These are phyloP conservation scores for Linderniella brevidens DNA, from an alignment of 257 asterid genomes.

Conservation along the genomic window DNA sequence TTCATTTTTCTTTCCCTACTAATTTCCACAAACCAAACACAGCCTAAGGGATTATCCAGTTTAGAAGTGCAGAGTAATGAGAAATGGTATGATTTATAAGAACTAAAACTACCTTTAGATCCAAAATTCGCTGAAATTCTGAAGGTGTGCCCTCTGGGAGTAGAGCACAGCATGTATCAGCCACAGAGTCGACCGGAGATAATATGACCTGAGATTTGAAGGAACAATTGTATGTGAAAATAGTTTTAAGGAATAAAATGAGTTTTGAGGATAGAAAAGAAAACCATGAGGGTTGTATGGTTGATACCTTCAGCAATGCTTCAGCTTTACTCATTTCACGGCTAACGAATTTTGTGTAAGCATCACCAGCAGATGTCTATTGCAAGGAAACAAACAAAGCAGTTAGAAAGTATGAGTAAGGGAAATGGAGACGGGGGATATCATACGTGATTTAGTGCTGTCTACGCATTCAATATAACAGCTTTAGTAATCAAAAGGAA, in stretches of 20 bases:
- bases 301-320: slow-evolving; percentile 73
- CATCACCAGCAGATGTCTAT: slow-evolving; percentile 74
- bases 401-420: too few relatives aligned
- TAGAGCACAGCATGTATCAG: slow-evolving; percentile 91
- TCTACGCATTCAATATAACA: too few relatives aligned
- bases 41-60: too few relatives aligned
- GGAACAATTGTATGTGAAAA: slow-evolving; percentile 6
- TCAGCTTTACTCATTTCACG: slow-evolving; percentile 99
- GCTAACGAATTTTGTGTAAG: slow-evolving; percentile 85
- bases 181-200: slow-evolving; percentile 92
- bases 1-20: too few relatives aligned
- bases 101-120: slow-evolving; percentile 55
- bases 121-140: slow-evolving; percentile 91
- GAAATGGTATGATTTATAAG: neutral
- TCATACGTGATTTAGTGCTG: too few relatives aligned
- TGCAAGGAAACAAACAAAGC: slow-evolving; percentile 2
- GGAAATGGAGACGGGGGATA: too few relatives aligned
- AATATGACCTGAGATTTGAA: slow-evolving; percentile 45
- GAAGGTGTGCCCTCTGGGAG: slow-evolving; percentile 88
- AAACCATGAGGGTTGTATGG: too few relatives aligned
- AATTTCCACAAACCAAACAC: too few relatives aligned
- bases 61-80: too few relatives aligned
- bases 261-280: slow-evolving; percentile 4
- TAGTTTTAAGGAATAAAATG: slow-evolving; percentile 3
- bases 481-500: too few relatives aligned